A percentile compares a stretch with the other conserved stretches of the same genome.
Evolutionary conservation across 2,329 filamentous ascomycete species (phyloP).

Genomic region (Ilyonectria destructans): DNA sequence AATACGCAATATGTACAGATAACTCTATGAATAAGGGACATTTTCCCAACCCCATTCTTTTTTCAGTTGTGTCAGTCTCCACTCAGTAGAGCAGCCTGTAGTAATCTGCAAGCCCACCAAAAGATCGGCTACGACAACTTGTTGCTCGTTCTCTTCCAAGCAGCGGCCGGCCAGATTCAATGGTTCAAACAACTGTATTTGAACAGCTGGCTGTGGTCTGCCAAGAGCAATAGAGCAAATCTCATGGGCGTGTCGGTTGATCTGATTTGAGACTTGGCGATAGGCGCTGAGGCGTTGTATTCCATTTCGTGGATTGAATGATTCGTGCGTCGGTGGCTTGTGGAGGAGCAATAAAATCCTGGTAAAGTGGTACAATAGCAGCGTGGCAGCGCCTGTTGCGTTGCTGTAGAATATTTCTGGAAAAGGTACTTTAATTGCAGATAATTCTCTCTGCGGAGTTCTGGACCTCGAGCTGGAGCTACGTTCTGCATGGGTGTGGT

Average conservation of each 20-base stretch:
- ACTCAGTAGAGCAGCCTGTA: no score
- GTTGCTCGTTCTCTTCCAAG: not conserved
- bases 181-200: slow-evolving; percentile 11
- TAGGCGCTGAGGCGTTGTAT: slow-evolving; percentile 10
- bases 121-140: no score
- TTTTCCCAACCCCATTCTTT: no score
- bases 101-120: no score
- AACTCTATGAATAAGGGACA: no score
- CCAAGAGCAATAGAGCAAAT: slow-evolving; percentile 16
- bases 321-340: slow-evolving; percentile 9
- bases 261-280: slow-evolving; percentile 11
- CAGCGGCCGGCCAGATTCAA: slow-evolving; percentile 10
- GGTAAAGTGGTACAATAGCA: slow-evolving; percentile 13
- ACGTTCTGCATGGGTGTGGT: no score
- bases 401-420: slow-evolving; percentile 18
- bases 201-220: slow-evolving; percentile 4
- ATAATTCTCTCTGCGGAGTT: not conserved
- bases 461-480: not conserved
- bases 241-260: slow-evolving; percentile 10
- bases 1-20: no score
- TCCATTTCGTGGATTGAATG: slow-evolving; percentile 1
- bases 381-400: slow-evolving; percentile 9
- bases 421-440: slow-evolving; percentile 8
- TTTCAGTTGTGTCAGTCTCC: no score
- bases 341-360: slow-evolving; percentile 10